These are phyloP conservation scores for Arbutus unedo DNA, from an alignment of 148 eudicot genomes.

Conservation along the genomic window DNA sequence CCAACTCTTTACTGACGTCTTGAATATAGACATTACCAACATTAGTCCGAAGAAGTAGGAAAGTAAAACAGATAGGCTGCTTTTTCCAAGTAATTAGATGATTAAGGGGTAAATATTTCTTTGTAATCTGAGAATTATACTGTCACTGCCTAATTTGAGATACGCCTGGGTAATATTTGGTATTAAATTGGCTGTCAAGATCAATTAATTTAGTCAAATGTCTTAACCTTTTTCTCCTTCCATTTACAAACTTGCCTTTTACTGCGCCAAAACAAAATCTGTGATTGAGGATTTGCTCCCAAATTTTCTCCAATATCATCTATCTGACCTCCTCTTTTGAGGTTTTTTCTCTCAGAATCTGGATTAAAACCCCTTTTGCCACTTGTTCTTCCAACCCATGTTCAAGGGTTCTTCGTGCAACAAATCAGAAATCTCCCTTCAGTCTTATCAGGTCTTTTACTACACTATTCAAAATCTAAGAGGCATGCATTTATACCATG, in stretches of 20 bases:
- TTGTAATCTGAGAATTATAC: neutral
- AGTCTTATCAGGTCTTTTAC: neutral
- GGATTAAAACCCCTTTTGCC: neutral
- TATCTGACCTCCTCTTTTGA: too few species aligned
- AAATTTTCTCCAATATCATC: slow-evolving; percentile 4
- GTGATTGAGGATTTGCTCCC: slow-evolving; percentile 1
- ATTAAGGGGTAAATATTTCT: neutral
- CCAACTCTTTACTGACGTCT: too few species aligned
- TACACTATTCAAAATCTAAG: neutral
- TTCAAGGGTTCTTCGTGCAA: neutral
- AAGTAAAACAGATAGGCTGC: neutral
- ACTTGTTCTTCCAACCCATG: neutral
- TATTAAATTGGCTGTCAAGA: neutral
- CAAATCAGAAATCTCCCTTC: neutral
- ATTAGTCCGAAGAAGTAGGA: neutral
- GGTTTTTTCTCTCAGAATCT: neutral
- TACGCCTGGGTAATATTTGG: neutral
- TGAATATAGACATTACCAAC: too few species aligned
- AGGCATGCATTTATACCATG: too few species aligned
- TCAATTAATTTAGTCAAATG: neutral
- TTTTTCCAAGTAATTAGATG: too few species aligned
- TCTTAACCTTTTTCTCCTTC: neutral
- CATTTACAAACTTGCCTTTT: neutral
- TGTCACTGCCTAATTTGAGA: neutral
- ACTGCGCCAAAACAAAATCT: neutral